Evolutionary conservation across 108 stramenopile genomes (phyloP), one percentile per base, ranked within the genome.

Genomic region (Mediolabrus comicus): DNA sequence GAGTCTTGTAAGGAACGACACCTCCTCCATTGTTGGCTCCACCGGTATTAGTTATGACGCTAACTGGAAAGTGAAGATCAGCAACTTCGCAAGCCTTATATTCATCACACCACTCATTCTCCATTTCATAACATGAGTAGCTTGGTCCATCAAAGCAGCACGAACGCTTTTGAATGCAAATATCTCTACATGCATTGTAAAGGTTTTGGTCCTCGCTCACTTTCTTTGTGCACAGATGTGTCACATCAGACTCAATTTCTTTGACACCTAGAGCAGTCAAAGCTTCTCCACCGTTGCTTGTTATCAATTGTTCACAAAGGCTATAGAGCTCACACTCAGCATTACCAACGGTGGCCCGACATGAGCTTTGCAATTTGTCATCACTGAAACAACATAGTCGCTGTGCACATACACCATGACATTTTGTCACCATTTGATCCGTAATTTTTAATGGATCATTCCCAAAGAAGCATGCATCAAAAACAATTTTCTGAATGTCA

Each of bases 51-150:
- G 19, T 49, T 0, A 9, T 49, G 19, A 8, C 22, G 10, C 3
- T 22, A 49, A 10, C 36, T 22, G 3, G n/a, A 7, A 49, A 49
- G 19, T 49, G 19, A 6, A 49, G 24, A 34, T 34, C 19, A 12
- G 38, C 31, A 9, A 6, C 36, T 26, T 54, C 53, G 52, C 65
- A 67, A 25, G 54, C 33, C 54, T 67, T 67, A 33, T 36, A 67
- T 34, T 67, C 65, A 32, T 67, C 65, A 22, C 65, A 67, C 65
- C 65, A 67, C 1, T 54, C 65, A 26, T 54, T 53, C 53, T 67
- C 65, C 65, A 67, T 39, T 22, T 31, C 24, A 35, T 67, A 67
- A 31, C 65, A 67, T 22, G 65, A 67, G 55, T 55, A 67, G 2
- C n/a, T 35, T 3, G 65, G 53, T 0, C 5, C 14, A 16, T 67